These are phyloP conservation scores for Macrolepiota fuliginosa DNA, from an alignment of 768 basidiomycete species.

Conservation along the genomic window DNA sequence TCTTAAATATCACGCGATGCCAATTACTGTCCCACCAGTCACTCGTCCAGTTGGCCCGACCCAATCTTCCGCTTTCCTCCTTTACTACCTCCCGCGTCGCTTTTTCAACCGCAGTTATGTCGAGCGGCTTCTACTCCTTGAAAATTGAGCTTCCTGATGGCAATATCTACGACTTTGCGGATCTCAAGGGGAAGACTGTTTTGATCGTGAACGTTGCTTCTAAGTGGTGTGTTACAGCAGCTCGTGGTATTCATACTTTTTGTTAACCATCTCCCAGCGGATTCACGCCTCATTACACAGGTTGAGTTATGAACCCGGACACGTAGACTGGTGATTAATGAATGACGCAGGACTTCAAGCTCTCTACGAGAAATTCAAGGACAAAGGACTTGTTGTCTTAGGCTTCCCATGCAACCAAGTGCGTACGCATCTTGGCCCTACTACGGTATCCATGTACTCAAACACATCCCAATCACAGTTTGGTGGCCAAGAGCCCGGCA, in stretches of 20 bases:
- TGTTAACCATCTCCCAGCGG: constrained; percentile 43
- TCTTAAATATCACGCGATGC: constrained; percentile 19
- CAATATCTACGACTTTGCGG: constrained; percentile 57
- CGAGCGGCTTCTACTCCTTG: constrained; percentile 59
- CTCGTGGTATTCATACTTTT: neutral
- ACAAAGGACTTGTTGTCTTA: constrained; percentile 70
- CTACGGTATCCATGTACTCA: neutral
- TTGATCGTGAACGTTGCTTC: constrained; percentile 80
- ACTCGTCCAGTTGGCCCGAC: neutral
- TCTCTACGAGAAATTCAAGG: constrained; percentile 80
- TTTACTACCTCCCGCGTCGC: constrained; percentile 1
- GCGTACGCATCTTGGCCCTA: constrained; percentile 13
- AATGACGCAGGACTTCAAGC: constrained; percentile 62
- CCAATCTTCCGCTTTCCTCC: neutral
- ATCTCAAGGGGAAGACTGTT: constrained; percentile 75
- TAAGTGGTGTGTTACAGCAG: constrained; percentile 50
- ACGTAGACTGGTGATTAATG: neutral
- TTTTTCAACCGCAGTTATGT: neutral
- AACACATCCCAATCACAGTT: constrained; percentile 45
- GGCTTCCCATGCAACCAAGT: constrained; percentile 94
- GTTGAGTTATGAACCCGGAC: constrained; percentile 24
- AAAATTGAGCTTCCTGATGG: constrained; percentile 61
- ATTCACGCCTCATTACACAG: constrained; percentile 82
- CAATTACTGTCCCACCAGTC: neutral
- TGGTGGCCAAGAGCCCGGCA: constrained; percentile 81